phyloP scores from a whole-genome alignment of 352 stramenopile genomes.

The Globisporangium solare region DNA sequence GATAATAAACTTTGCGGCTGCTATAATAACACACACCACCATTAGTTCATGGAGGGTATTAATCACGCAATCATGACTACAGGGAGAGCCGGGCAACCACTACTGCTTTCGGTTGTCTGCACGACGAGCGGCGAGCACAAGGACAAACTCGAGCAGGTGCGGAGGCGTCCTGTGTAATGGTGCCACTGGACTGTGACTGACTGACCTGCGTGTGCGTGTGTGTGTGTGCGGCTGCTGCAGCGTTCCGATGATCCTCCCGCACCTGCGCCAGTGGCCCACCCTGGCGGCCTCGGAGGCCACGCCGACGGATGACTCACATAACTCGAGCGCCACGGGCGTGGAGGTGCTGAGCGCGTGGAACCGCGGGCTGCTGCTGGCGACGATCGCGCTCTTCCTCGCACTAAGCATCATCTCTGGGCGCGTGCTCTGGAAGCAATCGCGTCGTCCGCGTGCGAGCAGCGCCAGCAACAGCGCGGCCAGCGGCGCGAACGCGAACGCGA shows the following conservation, averaged over 20 bases:
- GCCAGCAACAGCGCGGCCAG: not conserved
- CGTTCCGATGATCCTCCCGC: slow-evolving; percentile 5
- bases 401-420: slow-evolving; percentile 54
- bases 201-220: no score
- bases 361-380: slow-evolving; percentile 41
- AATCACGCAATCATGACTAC: no score
- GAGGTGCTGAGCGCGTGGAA: slow-evolving; percentile 38
- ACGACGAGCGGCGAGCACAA: not conserved
- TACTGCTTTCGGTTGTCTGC: no score
- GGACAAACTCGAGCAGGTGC: not conserved
- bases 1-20: no score
- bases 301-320: not conserved
- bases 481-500: not conserved
- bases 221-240: no score
- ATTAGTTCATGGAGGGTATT: no score
- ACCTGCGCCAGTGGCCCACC: not conserved
- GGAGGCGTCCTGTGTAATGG: not conserved
- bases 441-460: slow-evolving; percentile 3
- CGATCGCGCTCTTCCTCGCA: slow-evolving; percentile 55
- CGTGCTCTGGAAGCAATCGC: slow-evolving; percentile 41
- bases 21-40: no score
- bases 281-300: not conserved
- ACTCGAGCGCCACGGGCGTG: slow-evolving; percentile 9
- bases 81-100: no score
- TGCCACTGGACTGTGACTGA: no score